Evolutionary conservation across 2,329 filamentous ascomycete genomes (phyloP), one percentile per base, ranked within the genome.

Genomic region (Trichoderma sp.): DNA sequence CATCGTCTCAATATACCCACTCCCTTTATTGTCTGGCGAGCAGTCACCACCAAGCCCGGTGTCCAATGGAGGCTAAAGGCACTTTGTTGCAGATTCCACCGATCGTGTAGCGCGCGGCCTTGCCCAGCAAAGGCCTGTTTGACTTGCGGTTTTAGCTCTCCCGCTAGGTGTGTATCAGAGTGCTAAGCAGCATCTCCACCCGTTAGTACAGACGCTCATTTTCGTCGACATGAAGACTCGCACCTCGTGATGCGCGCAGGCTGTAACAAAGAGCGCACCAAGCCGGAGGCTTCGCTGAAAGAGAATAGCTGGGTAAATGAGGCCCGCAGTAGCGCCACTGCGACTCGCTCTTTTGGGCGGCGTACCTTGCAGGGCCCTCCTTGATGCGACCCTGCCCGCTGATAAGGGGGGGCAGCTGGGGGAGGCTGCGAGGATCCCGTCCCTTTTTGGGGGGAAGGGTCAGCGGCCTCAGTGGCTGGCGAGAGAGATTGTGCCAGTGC

Each of bases 201-300:
- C 8, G 60, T 54, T 64, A 63, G 60, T 55, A 54, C 49, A 46
- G 51, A 30, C 39, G 8, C 28, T 66, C 64, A 59, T 58, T 46
- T 54, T 68, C 46, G 26, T 60, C 43, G 34, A 32, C 24, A 52
- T 56, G 63, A 66, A 59, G 54, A 56, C 59, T 46, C 28, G 52
- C 34, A 49, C 63, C 61, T 66, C 63, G 63, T 68, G 59, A 68
- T 68, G 51, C 51, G 59, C 28, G 49, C 51, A 21, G 34, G 66
- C 59, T 55, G 66, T 68, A 52, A 68, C 51, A 56, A 68, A 64
- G 24, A 54, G 30, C 60, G 46, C 55, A 51, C 68, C 60, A 58
- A 69, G 60, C 55, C 60, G 60, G 68, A 69, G 54, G 46, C 30
- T 66, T 69, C 68, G 32, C 68, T 59, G 46, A 16, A 60, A 69